A percentile compares a stretch with the other conserved stretches of the same genome.
Conservation (phyloP, 305 asterid genomes). For the Solanum hybrid region DNA sequence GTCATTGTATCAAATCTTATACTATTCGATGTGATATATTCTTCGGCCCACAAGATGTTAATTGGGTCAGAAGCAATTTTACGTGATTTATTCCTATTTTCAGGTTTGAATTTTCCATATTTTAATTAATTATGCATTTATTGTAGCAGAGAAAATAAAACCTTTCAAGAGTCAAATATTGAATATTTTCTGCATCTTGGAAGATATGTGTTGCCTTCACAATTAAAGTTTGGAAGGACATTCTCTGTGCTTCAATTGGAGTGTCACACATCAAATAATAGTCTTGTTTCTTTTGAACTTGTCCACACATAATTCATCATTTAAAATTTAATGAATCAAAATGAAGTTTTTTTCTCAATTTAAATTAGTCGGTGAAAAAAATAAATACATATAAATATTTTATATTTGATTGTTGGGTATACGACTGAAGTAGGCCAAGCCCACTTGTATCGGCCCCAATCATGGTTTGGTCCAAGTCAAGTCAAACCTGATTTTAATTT, state of each 20-base stretch:
- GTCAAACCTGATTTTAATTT: background rate
- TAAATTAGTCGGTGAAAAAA: background rate
- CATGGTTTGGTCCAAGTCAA: background rate
- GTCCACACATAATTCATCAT: background rate
- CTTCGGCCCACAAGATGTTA: background rate
- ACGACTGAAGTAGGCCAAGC: background rate
- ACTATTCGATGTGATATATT: background rate
- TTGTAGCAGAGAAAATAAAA: background rate
- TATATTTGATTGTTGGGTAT: no score
- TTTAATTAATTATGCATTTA: background rate
- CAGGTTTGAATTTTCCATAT: background rate
- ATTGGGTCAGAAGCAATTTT: background rate
- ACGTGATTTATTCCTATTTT: background rate
- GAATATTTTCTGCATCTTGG: background rate
- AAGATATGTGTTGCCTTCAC: background rate
- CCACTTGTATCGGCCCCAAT: background rate
- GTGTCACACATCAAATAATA: conserved; percentile 1
- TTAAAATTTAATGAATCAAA: background rate
- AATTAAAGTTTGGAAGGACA: background rate
- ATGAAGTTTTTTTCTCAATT: background rate
- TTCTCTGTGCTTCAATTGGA: background rate
- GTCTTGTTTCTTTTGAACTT: background rate
- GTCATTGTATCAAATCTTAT: background rate
- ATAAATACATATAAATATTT: no score
- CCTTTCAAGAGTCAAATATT: background rate